Evolutionary conservation across 2,329 filamentous ascomycete genomes (phyloP), one percentile per base, ranked within the genome.

Genomic region (Aspergillus quadricinctus): DNA sequence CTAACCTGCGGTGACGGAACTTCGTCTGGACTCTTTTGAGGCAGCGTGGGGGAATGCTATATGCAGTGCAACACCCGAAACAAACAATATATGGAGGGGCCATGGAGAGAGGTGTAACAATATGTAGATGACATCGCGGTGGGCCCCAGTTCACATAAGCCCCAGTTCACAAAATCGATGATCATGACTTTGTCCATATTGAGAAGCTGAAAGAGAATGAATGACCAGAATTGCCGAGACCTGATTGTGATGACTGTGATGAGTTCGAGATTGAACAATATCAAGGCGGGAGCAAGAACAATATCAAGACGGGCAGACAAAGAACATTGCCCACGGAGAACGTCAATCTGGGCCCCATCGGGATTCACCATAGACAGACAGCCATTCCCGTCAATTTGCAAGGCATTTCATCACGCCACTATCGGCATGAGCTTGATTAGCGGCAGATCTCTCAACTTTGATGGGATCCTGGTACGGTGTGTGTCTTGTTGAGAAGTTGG

Each of bases 51-150:
- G 52, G 48, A 56, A 40, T 45, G 49, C 49, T 19, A 25, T 21
- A 54, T 58, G 54, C 23, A 21, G 56, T 59, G 49, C 56, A 61
- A 60, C 62, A 61, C 57, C 60, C 59, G 64, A 71, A 57, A 71
- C 66, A 68, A 55, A 70, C 66, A 70, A 69, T 69, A 58, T 43
- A 41, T 45, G 49, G 37, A 46, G 31, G 48, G 46, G 25, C 27
- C 21, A 17, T 28, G 48, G 27, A 2, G 27, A 2, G n/a, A 37
- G 40, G 45, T 37, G 27, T 48, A 49, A 62, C 58, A 61, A 62
- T 62, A 53, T 28, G 19, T 57, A 28, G 28, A 23, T 11, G 41
- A 46, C 11, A 29, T 29, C 3, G 40, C 37, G 35, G 35, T 43
- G 37, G 48, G 49, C 27, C n/a, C 40, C 28, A 40, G 43, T 49